Evolutionary conservation across 179 eudicot species (phyloP).

Genomic region (Drosera spatulata): DNA sequence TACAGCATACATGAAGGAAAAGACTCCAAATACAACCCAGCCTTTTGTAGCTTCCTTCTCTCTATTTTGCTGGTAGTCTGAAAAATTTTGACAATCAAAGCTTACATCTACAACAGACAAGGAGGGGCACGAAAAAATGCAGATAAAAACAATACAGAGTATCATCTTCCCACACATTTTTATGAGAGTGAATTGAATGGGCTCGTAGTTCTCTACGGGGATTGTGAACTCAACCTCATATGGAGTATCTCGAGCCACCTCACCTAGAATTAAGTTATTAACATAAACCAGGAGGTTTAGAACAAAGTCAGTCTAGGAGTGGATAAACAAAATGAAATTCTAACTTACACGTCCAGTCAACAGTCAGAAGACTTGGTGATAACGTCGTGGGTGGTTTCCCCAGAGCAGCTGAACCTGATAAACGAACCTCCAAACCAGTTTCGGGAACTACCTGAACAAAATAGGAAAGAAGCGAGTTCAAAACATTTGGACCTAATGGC

Average conservation of each 20-base stretch:
- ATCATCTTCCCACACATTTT: slow-evolving; percentile 65
- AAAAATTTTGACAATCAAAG: slow-evolving; percentile 6
- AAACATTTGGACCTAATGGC: background rate
- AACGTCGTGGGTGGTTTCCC: slow-evolving; percentile 82
- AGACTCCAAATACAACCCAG: slow-evolving; percentile 83
- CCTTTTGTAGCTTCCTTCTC: slow-evolving; percentile 48
- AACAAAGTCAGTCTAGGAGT: slow-evolving; percentile 2
- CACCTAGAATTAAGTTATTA: slow-evolving; percentile 33
- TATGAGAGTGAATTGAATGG: slow-evolving; percentile 66
- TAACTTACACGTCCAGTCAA: slow-evolving; percentile 82
- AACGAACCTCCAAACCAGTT: slow-evolving; percentile 61
- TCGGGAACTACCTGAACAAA: slow-evolving; percentile 52
- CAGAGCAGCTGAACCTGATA: slow-evolving; percentile 78
- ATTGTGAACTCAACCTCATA: slow-evolving; percentile 75
- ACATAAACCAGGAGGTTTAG: slow-evolving; percentile 7
- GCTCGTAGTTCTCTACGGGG: slow-evolving; percentile 66
- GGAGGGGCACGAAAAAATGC: background rate
- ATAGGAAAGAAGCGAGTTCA: background rate
- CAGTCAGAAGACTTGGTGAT: slow-evolving; percentile 57
- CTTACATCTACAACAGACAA: background rate
- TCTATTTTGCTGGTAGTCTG: slow-evolving; percentile 49
- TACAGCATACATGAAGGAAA: slow-evolving; percentile 58
- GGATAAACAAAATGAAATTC: slow-evolving; percentile 4
- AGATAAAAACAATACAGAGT: background rate
- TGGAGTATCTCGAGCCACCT: slow-evolving; percentile 39